Evolutionary conservation across 2,329 filamentous ascomycete species (phyloP).

Genomic region (Alternaria brassicicola): DNA sequence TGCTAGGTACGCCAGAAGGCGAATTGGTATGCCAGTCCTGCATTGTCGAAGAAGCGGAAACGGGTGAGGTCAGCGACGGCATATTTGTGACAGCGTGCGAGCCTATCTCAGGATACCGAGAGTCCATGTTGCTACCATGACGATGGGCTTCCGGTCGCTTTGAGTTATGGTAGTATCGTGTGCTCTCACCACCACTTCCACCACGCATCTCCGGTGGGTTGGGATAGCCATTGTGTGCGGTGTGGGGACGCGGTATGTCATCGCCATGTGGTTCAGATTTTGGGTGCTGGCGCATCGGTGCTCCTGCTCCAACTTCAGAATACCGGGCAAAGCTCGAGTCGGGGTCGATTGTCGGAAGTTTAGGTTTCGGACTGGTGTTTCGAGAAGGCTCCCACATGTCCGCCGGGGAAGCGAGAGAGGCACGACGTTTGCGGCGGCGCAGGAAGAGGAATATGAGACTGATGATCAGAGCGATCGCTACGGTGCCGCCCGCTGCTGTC

Average conservation of each 20-base stretch:
- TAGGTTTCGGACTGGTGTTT: background rate
- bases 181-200: background rate
- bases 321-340: background rate
- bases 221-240: background rate
- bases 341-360: background rate
- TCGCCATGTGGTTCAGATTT: background rate
- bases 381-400: conserved; percentile 3
- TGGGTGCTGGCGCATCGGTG: background rate
- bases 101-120: background rate
- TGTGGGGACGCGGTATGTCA: background rate
- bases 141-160: background rate
- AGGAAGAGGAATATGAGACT: conserved; percentile 17
- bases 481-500: conserved; percentile 21
- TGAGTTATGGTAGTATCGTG: background rate
- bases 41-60: background rate
- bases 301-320: background rate
- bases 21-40: background rate
- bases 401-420: background rate
- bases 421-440: conserved; percentile 9
- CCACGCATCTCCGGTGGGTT: background rate
- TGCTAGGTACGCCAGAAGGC: background rate
- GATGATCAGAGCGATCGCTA: conserved; percentile 13
- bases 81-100: background rate
- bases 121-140: background rate
- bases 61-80: background rate